These are phyloP conservation scores for Atkinsonella texensis DNA, from an alignment of 2,329 filamentous ascomycete species.

Conservation along the genomic window DNA sequence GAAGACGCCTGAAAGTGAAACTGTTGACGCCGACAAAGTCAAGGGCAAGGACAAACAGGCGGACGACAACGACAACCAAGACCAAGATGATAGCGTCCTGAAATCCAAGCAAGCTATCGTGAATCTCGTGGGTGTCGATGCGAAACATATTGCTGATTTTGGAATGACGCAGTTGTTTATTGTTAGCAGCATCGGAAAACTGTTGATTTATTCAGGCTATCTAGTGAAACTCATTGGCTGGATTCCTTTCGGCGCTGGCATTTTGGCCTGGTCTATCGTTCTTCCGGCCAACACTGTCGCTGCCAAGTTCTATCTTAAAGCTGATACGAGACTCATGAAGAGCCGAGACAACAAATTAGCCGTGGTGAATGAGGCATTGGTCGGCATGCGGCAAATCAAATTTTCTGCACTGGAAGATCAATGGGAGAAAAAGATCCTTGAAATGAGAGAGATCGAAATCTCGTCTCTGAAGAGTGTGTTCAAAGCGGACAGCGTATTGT, in stretches of 20 bases:
- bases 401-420: conserved; percentile 65
- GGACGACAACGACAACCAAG: conserved; percentile 32
- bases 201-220: conserved; percentile 54
- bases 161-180: conserved; percentile 55
- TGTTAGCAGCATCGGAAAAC: conserved; percentile 47
- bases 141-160: conserved; percentile 57
- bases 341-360: conserved; percentile 63
- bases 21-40: conserved; percentile 13
- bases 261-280: conserved; percentile 50
- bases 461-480: conserved; percentile 55
- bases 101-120: conserved; percentile 56
- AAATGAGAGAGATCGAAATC: conserved; percentile 53
- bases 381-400: conserved; percentile 76
- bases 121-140: conserved; percentile 69
- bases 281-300: conserved; percentile 58
- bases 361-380: conserved; percentile 63
- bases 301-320: conserved; percentile 50
- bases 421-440: conserved; percentile 59
- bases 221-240: conserved; percentile 60
- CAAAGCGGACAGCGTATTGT: conserved; percentile 46
- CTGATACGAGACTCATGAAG: conserved; percentile 63
- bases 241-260: conserved; percentile 53
- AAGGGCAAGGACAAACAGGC: conserved; percentile 19
- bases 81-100: conserved; percentile 36
- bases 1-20: conserved; percentile 28